phyloP scores from a whole-genome alignment of 2,329 filamentous ascomycete genomes.

The Aspergillus flavus region DNA sequence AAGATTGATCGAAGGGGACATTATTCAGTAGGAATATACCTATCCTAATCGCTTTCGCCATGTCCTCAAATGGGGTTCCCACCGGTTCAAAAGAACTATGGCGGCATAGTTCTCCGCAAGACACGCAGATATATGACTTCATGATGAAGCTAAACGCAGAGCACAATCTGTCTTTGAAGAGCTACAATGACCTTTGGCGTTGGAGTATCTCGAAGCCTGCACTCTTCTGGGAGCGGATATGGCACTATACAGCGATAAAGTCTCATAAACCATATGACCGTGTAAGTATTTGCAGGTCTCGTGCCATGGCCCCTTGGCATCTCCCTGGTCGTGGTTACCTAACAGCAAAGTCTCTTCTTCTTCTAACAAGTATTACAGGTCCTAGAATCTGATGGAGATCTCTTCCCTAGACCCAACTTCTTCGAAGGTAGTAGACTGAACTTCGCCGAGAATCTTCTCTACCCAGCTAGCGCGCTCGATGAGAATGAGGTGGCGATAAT shows the following conservation, averaged over 20 bases:
- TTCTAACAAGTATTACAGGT: conserved; percentile 54
- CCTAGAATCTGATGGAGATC: conserved; percentile 65
- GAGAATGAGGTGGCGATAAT: conserved; percentile 71
- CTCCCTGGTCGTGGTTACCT: background rate
- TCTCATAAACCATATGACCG: conserved; percentile 61
- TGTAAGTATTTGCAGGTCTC: conserved; percentile 28
- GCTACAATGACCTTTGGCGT: conserved; percentile 74
- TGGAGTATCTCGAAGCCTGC: conserved; percentile 82
- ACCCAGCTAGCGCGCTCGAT: conserved; percentile 62
- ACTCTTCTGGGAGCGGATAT: conserved; percentile 82
- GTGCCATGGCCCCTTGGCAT: background rate
- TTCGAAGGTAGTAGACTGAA: conserved; percentile 80
- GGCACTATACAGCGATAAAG: conserved; percentile 78
- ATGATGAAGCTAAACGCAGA: conserved; percentile 69
- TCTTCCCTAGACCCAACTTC: conserved; percentile 88
- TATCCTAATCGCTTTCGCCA: background rate
- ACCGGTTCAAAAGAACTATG: conserved; percentile 59
- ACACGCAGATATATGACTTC: conserved; percentile 73
- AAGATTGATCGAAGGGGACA: background rate
- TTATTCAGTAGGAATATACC: background rate
- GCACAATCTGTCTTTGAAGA: conserved; percentile 62
- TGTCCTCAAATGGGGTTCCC: conserved; percentile 15
- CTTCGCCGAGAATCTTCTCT: conserved; percentile 94
- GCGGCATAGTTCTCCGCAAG: conserved; percentile 67
- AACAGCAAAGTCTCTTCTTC: background rate